Conservation (phyloP, 2,329 filamentous ascomycete genomes). For the Alternaria sp. region DNA sequence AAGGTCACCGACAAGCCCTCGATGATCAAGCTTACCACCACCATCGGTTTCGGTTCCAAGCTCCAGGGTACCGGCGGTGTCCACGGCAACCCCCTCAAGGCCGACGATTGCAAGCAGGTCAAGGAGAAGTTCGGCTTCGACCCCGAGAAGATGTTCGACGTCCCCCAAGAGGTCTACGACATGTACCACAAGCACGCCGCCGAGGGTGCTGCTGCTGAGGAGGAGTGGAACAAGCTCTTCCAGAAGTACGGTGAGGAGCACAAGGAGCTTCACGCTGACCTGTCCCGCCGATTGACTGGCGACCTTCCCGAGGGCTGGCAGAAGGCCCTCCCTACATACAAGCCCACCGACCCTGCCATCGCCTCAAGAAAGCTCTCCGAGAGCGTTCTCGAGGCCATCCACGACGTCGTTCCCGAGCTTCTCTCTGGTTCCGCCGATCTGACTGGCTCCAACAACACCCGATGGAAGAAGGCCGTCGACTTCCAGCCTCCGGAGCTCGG, state of each 20-base stretch:
- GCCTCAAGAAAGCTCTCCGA: conserved; percentile 97
- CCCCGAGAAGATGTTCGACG: conserved; percentile 89
- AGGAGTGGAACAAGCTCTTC: conserved; percentile 95
- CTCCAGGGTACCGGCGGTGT: conserved; percentile 94
- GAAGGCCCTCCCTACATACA: conserved; percentile 91
- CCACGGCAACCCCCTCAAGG: conserved; percentile 95
- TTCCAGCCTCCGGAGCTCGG: conserved; percentile 91
- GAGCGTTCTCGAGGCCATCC: conserved; percentile 87
- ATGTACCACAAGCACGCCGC: conserved; percentile 84
- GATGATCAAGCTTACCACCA: conserved; percentile 95
- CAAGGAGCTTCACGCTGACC: conserved; percentile 81
- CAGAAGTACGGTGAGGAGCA: conserved; percentile 83
- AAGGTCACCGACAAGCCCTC: conserved; percentile 95
- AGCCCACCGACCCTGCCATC: conserved; percentile 80
- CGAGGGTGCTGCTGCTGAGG: conserved; percentile 86
- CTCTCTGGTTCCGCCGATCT: conserved; percentile 96
- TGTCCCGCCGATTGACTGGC: conserved; percentile 79
- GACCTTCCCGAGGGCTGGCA: conserved; percentile 97
- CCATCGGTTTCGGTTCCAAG: conserved; percentile 94
- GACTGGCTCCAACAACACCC: conserved; percentile 98
- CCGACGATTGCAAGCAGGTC: conserved; percentile 90
- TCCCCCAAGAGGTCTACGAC: conserved; percentile 95
- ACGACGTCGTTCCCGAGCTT: conserved; percentile 85
- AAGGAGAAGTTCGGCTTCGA: conserved; percentile 97
- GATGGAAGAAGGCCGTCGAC: conserved; percentile 96